These are phyloP conservation scores for Candida lessepsii DNA, from an alignment of 805 yeast genomes.

Conservation along the genomic window DNA sequence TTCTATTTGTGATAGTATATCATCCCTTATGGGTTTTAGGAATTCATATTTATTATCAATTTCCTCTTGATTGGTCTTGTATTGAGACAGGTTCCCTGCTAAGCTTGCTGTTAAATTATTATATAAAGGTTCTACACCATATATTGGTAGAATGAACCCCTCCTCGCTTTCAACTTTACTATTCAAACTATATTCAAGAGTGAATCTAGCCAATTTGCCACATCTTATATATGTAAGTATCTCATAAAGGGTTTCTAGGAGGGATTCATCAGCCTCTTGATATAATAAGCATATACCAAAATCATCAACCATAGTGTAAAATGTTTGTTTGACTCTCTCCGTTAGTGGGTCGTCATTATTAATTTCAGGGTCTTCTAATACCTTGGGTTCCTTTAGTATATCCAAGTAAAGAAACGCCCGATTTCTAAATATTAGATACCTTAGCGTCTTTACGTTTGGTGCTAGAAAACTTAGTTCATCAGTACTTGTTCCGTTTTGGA, in stretches of 20 bases:
- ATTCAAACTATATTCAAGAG: constrained; percentile 58
- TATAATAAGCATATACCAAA: constrained; percentile 62
- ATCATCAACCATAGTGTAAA: constrained; percentile 56
- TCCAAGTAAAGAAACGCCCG: constrained; percentile 70
- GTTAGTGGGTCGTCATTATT: constrained; percentile 21
- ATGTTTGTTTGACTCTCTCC: constrained; percentile 22
- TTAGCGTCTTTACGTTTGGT: constrained; percentile 68
- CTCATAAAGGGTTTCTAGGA: constrained; percentile 50
- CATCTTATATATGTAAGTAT: constrained; percentile 51
- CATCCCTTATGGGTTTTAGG: constrained; percentile 27
- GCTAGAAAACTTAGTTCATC: constrained; percentile 48
- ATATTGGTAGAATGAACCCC: constrained; percentile 19
- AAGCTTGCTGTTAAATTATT: neutral
- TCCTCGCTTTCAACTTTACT: constrained; percentile 45
- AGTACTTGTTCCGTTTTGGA: constrained; percentile 40
- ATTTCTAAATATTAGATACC: constrained; percentile 79
- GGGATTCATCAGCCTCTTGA: constrained; percentile 62
- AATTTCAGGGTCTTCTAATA: neutral
- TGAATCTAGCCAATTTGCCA: constrained; percentile 49
- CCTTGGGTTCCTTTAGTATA: constrained; percentile 21
- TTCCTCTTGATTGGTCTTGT: neutral
- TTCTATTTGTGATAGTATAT: constrained; percentile 8
- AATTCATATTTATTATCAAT: constrained; percentile 21
- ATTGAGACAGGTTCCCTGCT: neutral
- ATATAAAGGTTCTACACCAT: neutral